A percentile compares a stretch with the other conserved stretches of the same genome.
Evolutionary conservation across 805 yeast species (phyloP).

Genomic region (Metschnikowia matae): DNA sequence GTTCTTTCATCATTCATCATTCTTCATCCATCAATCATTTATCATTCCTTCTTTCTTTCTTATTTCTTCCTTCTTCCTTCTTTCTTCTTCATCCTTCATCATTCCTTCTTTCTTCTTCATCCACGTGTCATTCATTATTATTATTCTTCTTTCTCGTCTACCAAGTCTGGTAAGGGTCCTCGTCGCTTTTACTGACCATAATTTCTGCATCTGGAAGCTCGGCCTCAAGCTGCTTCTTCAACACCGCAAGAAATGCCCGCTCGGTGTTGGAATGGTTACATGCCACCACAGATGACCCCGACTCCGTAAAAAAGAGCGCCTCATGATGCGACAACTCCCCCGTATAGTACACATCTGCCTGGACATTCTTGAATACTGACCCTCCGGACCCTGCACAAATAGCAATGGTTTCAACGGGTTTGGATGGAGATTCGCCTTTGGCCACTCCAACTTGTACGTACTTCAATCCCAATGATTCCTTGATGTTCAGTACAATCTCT

Average conservation of each 20-base stretch:
- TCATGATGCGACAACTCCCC: slow-evolving; percentile 97
- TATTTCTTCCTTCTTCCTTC: too few relatives aligned
- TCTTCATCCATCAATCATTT: too few relatives aligned
- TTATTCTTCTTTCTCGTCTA: neutral
- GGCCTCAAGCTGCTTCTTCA: slow-evolving; percentile 45
- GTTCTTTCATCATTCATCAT: too few relatives aligned
- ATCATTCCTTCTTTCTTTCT: too few relatives aligned
- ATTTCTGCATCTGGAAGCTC: slow-evolving; percentile 45
- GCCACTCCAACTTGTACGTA: slow-evolving; percentile 60
- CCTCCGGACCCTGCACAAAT: slow-evolving; percentile 96
- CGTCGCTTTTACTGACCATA: slow-evolving; percentile 52
- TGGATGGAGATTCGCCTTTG: slow-evolving; percentile 10
- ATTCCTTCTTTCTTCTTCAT: too few relatives aligned
- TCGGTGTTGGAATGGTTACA: slow-evolving; percentile 94
- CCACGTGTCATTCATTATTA: too few relatives aligned
- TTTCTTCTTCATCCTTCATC: too few relatives aligned
- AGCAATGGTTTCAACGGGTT: slow-evolving; percentile 56
- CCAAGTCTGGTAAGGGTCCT: slow-evolving; percentile 53
- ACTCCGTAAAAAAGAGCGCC: slow-evolving; percentile 64
- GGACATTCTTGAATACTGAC: slow-evolving; percentile 58
- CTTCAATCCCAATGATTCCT: slow-evolving; percentile 46
- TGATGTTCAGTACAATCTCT: slow-evolving; percentile 48
- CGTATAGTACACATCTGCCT: slow-evolving; percentile 72
- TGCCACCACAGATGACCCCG: slow-evolving; percentile 65
- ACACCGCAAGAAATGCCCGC: slow-evolving; percentile 65